A percentile compares a stretch with the other conserved stretches of the same genome.
Evolutionary conservation across 2,329 filamentous ascomycete species (phyloP).

Genomic region (Exophiala sp.): DNA sequence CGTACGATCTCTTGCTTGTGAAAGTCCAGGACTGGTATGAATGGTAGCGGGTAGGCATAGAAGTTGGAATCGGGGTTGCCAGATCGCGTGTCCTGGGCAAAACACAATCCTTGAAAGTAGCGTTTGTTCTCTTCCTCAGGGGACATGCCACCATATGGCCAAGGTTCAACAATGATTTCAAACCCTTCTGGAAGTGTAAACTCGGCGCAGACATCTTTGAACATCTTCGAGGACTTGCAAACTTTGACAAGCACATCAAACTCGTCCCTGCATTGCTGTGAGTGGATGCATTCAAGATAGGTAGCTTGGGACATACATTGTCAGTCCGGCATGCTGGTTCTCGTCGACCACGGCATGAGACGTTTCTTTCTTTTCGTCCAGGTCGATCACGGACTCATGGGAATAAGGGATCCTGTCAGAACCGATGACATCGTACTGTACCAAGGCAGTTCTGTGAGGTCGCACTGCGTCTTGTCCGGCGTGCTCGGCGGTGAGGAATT

Average conservation of each 20-base stretch:
- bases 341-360: constrained; percentile 47
- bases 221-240: constrained; percentile 52
- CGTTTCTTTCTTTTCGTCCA: constrained; percentile 41
- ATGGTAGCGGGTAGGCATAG: constrained; percentile 59
- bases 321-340: constrained; percentile 46
- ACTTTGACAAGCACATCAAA: constrained; percentile 48
- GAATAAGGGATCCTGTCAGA: constrained; percentile 51
- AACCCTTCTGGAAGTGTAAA: constrained; percentile 55
- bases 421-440: constrained; percentile 57
- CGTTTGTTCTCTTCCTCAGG: constrained; percentile 45
- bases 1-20: constrained; percentile 54
- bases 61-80: constrained; percentile 58
- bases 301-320: constrained; percentile 31
- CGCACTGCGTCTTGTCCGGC: constrained; percentile 42
- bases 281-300: neutral
- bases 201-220: constrained; percentile 50
- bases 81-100: constrained; percentile 46
- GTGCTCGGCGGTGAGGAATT: constrained; percentile 50
- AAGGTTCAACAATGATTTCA: constrained; percentile 49
- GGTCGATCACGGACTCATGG: constrained; percentile 52
- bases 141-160: constrained; percentile 56
- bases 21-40: constrained; percentile 59
- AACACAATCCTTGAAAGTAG: constrained; percentile 55
- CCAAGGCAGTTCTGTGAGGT: constrained; percentile 50
- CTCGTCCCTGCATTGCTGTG: constrained; percentile 32